A percentile compares a stretch with the other conserved stretches of the same genome.
phyloP scores from a whole-genome alignment of 441 rosid species.

The Mallotus japonicus region DNA sequence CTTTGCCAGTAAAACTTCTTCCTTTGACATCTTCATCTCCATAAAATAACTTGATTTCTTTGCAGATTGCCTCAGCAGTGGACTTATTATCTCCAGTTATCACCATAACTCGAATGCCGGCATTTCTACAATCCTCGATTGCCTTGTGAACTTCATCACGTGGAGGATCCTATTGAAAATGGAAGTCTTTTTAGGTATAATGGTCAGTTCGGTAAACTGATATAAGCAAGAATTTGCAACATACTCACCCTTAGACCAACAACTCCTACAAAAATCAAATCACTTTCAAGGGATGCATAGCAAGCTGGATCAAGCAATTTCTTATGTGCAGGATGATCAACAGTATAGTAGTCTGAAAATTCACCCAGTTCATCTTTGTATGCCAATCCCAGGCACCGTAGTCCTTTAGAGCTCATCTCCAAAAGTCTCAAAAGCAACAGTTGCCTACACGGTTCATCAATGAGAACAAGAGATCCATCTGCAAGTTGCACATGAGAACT shows the following conservation, averaged over 20 bases:
- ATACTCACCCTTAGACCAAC: slow-evolving; percentile 72
- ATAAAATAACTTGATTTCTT: slow-evolving; percentile 59
- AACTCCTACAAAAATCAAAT: slow-evolving; percentile 67
- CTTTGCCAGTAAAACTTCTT: slow-evolving; percentile 73
- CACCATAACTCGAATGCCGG: slow-evolving; percentile 85
- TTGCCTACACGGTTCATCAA: slow-evolving; percentile 70
- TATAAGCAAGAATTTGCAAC: slow-evolving; percentile 2
- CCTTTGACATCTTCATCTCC: slow-evolving; percentile 53
- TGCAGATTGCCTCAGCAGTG: slow-evolving; percentile 88
- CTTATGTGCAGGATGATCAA: slow-evolving; percentile 75
- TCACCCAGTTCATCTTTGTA: slow-evolving; percentile 79
- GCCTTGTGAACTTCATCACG: slow-evolving; percentile 80
- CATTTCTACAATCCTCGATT: slow-evolving; percentile 70
- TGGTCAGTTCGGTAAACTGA: not conserved
- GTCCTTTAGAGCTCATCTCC: slow-evolving; percentile 82
- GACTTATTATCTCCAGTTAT: slow-evolving; percentile 94
- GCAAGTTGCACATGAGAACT: slow-evolving; percentile 73
- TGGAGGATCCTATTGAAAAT: slow-evolving; percentile 66
- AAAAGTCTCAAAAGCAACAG: slow-evolving; percentile 52
- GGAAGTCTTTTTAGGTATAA: slow-evolving; percentile 1
- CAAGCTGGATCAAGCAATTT: slow-evolving; percentile 75
- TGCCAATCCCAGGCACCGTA: slow-evolving; percentile 82
- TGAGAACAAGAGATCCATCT: slow-evolving; percentile 67
- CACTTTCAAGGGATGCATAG: slow-evolving; percentile 66
- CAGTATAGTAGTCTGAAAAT: slow-evolving; percentile 64